phyloP scores from a whole-genome alignment of 495 filamentous ascomycete species.

The Chaetomium cochliodes region DNA sequence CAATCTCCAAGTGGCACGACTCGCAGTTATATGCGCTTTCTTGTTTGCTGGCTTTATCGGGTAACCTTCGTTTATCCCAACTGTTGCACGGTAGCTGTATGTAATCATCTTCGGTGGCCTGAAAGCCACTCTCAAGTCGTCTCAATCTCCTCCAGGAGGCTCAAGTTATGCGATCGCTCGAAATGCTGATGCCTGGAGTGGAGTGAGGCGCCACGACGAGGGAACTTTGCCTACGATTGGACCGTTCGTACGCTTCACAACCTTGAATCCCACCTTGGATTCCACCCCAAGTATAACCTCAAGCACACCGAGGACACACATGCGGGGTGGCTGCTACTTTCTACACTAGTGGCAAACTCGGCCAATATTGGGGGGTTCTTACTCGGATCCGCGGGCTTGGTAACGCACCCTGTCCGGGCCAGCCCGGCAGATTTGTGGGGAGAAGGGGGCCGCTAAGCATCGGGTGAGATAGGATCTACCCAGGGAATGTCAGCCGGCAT shows the following conservation, averaged over 20 bases:
- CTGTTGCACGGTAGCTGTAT: too few species aligned
- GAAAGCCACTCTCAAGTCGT: too few species aligned
- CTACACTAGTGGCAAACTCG: not conserved
- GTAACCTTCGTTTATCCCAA: too few species aligned
- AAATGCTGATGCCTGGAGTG: conserved; percentile 22
- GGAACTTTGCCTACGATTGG: conserved; percentile 12
- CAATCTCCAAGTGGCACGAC: too few species aligned
- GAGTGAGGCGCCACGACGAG: not conserved
- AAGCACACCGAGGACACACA: too few species aligned
- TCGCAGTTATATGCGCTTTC: too few species aligned
- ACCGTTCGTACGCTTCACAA: conserved; percentile 10
- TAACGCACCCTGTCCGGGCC: not conserved
- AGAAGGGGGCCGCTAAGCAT: too few species aligned
- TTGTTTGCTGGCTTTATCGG: too few species aligned
- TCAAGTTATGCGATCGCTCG: not conserved
- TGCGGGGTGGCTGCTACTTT: not conserved
- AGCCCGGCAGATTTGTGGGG: not conserved
- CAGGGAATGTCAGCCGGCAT: not conserved
- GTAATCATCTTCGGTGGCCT: too few species aligned
- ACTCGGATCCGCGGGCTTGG: conserved; percentile 1
- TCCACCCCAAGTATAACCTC: not conserved
- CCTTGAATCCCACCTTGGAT: not conserved
- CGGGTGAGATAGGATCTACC: not conserved
- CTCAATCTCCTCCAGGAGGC: not conserved
- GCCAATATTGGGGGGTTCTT: not conserved